Percentiles rank a stretch among this genome's conserved stretches.
Conservation (phyloP, 192 early-diverging fungal species). For the Coemansia asiatica region DNA sequence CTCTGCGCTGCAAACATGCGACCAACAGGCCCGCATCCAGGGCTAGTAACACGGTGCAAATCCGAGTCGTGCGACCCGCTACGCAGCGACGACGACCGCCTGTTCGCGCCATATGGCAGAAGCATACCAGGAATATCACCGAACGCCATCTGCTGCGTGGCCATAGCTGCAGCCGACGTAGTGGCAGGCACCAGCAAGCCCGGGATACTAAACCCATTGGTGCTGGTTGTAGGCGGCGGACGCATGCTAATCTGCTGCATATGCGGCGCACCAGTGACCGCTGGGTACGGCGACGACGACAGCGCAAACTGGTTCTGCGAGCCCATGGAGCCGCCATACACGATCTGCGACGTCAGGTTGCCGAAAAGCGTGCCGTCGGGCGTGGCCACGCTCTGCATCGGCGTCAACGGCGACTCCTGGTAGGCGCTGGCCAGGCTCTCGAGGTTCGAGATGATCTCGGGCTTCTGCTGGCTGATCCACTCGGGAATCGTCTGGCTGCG, state of each 20-base stretch:
- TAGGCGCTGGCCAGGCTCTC: constrained; percentile 49
- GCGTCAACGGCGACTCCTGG: constrained; percentile 25
- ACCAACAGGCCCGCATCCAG: background rate
- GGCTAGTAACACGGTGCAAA: constrained; percentile 1
- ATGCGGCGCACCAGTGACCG: background rate
- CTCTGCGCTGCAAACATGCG: constrained; percentile 4
- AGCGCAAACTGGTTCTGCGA: background rate
- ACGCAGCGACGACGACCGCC: constrained; percentile 18
- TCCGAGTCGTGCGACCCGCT: constrained; percentile 18
- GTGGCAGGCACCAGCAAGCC: constrained; percentile 1
- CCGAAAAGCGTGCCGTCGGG: constrained; percentile 27
- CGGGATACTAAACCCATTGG: background rate
- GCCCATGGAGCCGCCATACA: constrained; percentile 17
- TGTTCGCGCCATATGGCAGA: background rate
- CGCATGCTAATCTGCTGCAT: constrained; percentile 14
- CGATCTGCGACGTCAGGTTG: constrained; percentile 38
- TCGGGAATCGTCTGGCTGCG: constrained; percentile 35
- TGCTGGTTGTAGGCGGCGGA: background rate
- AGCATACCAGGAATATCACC: background rate
- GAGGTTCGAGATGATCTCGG: constrained; percentile 45
- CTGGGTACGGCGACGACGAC: background rate
- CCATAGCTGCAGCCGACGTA: background rate
- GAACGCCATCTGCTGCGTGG: constrained; percentile 6
- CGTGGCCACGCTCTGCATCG: constrained; percentile 17
- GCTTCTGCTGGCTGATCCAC: constrained; percentile 49